Percentiles rank a stretch among this genome's conserved stretches.
phyloP scores from a whole-genome alignment of 345 rosid genomes.

The Diplotaxis tenuifolia region DNA sequence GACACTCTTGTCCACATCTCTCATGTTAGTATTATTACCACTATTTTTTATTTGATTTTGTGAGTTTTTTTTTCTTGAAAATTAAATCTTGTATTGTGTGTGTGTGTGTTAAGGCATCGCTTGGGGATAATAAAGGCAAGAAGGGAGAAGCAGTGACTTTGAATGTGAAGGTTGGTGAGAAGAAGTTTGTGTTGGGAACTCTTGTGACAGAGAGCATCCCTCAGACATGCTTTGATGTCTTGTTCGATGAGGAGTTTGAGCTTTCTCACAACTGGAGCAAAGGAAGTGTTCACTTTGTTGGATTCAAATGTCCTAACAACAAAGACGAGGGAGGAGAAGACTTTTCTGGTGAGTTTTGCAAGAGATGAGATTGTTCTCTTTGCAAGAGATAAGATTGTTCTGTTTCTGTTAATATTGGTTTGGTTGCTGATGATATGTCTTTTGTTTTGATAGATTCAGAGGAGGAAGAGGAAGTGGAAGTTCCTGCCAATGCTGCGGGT shows the following conservation, averaged over 20 bases:
- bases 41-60: neutral
- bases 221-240: slow-evolving; percentile 57
- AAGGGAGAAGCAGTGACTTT: slow-evolving; percentile 48
- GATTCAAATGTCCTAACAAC: slow-evolving; percentile 44
- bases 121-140: slow-evolving; percentile 56
- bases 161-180: slow-evolving; percentile 45
- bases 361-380: too few species aligned
- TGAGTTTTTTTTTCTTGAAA: too few species aligned
- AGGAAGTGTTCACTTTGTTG: slow-evolving; percentile 62
- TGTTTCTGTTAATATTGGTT: neutral
- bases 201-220: slow-evolving; percentile 50
- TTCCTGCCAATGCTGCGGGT: slow-evolving; percentile 38
- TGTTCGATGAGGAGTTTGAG: slow-evolving; percentile 73
- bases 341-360: slow-evolving; percentile 28
- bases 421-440: neutral
- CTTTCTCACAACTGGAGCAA: slow-evolving; percentile 74
- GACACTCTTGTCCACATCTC: slow-evolving; percentile 46
- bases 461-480: slow-evolving; percentile 25
- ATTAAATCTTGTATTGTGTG: neutral
- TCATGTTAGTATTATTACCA: slow-evolving; percentile 38
- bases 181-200: slow-evolving; percentile 59
- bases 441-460: slow-evolving; percentile 24
- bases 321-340: neutral
- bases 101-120: slow-evolving; percentile 59
- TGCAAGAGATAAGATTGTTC: too few species aligned